These are phyloP conservation scores for Dendrothele bispora DNA, from an alignment of 768 basidiomycete genomes.

Conservation along the genomic window DNA sequence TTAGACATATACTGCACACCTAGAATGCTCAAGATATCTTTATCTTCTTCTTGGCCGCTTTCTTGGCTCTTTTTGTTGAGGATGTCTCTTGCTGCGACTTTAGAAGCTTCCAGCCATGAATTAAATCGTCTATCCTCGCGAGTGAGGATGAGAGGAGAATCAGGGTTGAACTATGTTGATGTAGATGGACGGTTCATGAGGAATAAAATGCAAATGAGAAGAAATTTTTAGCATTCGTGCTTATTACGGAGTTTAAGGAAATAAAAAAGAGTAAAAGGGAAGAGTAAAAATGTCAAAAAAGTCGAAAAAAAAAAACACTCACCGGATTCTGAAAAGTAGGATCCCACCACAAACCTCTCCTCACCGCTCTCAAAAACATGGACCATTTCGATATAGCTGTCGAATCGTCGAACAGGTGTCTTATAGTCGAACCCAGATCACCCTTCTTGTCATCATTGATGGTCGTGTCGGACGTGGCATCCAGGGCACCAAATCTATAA, in stretches of 20 bases:
- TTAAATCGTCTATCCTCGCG: background rate
- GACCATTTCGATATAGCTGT: background rate
- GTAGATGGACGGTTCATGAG: no score
- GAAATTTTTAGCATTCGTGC: background rate
- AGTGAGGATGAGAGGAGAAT: no score
- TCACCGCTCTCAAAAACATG: background rate
- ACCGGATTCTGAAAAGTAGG: background rate
- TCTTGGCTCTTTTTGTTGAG: background rate
- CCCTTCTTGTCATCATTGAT: background rate
- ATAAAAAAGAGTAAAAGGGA: background rate
- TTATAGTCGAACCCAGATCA: background rate
- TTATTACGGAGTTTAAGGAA: no score
- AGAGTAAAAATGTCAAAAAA: background rate
- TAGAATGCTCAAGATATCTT: constrained; percentile 2
- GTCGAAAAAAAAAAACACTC: background rate
- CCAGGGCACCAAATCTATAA: constrained; percentile 21
- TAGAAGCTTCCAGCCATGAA: background rate
- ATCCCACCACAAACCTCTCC: background rate
- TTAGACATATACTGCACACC: no score
- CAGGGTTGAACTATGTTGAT: no score
- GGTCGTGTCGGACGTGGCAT: no score
- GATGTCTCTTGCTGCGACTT: background rate
- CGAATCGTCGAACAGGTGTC: constrained; percentile 2
- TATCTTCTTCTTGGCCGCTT: background rate
- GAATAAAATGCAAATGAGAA: no score